phyloP scores from a whole-genome alignment of 2,329 filamentous ascomycete species.

The Penicillium crustosum region DNA sequence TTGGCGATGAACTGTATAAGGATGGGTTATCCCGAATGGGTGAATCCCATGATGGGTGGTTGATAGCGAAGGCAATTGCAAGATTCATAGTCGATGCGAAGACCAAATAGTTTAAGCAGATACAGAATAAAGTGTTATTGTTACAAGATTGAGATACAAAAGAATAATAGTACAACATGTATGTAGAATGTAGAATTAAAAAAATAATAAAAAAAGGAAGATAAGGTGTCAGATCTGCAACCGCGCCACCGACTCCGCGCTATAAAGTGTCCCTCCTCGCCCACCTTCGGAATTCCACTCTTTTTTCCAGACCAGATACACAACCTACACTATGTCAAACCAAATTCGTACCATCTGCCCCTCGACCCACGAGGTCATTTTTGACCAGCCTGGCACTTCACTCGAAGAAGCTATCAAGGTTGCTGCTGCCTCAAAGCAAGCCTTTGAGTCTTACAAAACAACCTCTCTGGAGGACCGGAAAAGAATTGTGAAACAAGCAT shows the following conservation, averaged over 20 bases:
- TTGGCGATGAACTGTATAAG: constrained; percentile 25
- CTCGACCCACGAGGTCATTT: constrained; percentile 77
- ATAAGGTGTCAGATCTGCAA: not conserved
- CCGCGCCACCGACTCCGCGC: constrained; percentile 7
- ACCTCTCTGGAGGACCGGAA: constrained; percentile 71
- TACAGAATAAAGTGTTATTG: not conserved
- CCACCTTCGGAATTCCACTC: not conserved
- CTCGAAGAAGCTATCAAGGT: constrained; percentile 25
- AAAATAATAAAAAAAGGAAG: not conserved
- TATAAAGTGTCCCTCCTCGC: constrained; percentile 12
- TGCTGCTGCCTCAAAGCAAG: constrained; percentile 29
- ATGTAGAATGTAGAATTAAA: no score
- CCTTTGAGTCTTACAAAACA: constrained; percentile 59
- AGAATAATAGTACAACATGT: not conserved
- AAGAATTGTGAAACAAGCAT: constrained; percentile 74
- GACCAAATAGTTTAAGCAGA: not conserved
- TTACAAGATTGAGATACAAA: not conserved
- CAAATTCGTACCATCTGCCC: constrained; percentile 71
- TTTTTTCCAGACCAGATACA: not conserved
- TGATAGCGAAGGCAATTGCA: constrained; percentile 14
- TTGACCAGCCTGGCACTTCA: constrained; percentile 70
- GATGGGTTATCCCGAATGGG: constrained; percentile 20
- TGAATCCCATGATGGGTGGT: constrained; percentile 25
- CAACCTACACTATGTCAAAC: constrained; percentile 24
- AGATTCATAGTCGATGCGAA: not conserved